A percentile compares a stretch with the other conserved stretches of the same genome.
phyloP scores from a whole-genome alignment of 2,329 filamentous ascomycete species.

The Trichoderma atrobrunneum region DNA sequence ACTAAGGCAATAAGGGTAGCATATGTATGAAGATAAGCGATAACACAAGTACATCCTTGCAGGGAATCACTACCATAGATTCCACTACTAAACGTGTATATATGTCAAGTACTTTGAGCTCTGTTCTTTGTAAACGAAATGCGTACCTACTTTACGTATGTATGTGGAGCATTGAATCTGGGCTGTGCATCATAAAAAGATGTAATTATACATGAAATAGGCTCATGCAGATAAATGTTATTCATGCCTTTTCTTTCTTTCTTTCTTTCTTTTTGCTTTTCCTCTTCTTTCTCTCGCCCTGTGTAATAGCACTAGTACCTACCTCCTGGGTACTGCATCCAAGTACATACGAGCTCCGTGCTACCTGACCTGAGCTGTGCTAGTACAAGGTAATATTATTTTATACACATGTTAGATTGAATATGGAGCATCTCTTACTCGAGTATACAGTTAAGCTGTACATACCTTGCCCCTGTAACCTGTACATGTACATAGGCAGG shows the following conservation, averaged over 20 bases:
- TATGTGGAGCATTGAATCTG: neutral
- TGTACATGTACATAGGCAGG: no score
- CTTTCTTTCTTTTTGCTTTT: neutral
- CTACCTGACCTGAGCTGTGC: neutral
- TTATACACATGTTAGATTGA: neutral
- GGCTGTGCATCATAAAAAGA: neutral
- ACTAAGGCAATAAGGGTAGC: neutral
- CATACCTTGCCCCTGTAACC: no score
- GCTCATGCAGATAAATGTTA: neutral
- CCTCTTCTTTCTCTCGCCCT: neutral
- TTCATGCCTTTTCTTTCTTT: neutral
- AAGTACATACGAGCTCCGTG: neutral
- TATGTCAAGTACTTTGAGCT: neutral
- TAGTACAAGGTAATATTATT: neutral
- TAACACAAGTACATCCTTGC: neutral
- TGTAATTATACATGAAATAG: neutral
- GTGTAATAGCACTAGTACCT: neutral
- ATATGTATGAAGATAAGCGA: slow-evolving; percentile 9
- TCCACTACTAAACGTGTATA: neutral
- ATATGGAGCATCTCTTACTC: neutral
- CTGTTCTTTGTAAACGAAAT: neutral
- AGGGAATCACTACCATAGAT: neutral
- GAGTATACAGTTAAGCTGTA: no score
- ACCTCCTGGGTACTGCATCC: neutral
- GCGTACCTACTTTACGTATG: neutral